Evolutionary conservation across 2,329 filamentous ascomycete genomes (phyloP).

Genomic region (Colletotrichum gigasporum): DNA sequence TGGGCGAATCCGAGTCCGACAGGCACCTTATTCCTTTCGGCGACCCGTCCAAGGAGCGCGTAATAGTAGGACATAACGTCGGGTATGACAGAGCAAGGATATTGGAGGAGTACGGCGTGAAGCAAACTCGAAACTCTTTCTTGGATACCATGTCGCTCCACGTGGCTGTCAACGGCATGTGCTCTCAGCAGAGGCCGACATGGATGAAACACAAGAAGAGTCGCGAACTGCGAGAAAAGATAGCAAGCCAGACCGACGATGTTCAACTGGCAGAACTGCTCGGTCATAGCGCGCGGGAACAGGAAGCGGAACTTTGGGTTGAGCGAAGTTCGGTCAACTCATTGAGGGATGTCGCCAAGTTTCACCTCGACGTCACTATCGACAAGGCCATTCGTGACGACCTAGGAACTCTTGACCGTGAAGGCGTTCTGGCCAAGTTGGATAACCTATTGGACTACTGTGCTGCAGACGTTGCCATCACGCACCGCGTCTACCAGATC

Average conservation of each 20-base stretch:
- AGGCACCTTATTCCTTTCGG: constrained; percentile 89
- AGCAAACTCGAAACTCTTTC: constrained; percentile 86
- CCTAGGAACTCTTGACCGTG: constrained; percentile 83
- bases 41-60: constrained; percentile 74
- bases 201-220: constrained; percentile 98
- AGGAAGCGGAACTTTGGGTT: constrained; percentile 96
- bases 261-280: constrained; percentile 77
- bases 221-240: constrained; percentile 82
- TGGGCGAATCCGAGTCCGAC: constrained; percentile 81
- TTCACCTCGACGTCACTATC: constrained; percentile 90
- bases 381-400: constrained; percentile 89
- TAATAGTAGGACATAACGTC: constrained; percentile 94
- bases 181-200: constrained; percentile 91
- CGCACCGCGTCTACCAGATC: constrained; percentile 91
- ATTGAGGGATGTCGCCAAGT: constrained; percentile 92
- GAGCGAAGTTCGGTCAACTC: constrained; percentile 96
- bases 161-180: constrained; percentile 98
- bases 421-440: constrained; percentile 74
- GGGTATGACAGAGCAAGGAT: constrained; percentile 93
- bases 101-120: constrained; percentile 86
- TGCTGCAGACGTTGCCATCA: constrained; percentile 91
- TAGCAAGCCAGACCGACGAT: constrained; percentile 76
- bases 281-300: constrained; percentile 73
- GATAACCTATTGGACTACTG: constrained; percentile 93
- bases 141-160: constrained; percentile 98